phyloP scores from a whole-genome alignment of 2,329 filamentous ascomycete genomes.

The Nemania bipapillata region DNA sequence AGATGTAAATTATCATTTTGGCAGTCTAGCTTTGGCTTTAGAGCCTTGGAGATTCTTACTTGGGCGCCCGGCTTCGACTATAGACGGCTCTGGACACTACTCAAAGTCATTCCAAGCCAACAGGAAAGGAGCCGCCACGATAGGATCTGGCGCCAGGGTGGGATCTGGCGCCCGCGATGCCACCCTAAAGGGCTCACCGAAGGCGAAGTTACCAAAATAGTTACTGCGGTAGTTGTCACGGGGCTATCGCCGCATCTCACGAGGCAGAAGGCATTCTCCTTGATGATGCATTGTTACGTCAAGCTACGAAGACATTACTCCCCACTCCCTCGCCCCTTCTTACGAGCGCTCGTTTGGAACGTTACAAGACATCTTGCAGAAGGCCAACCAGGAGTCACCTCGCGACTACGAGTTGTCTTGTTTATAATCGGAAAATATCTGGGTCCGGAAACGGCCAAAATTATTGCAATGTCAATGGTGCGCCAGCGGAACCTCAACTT shows the following conservation, averaged over 20 bases:
- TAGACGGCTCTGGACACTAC: constrained; percentile 32
- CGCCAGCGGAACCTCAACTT: constrained; percentile 41
- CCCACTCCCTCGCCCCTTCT: constrained; percentile 41
- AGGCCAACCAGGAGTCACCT: constrained; percentile 51
- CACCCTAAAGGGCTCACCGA: neutral
- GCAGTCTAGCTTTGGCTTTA: constrained; percentile 40
- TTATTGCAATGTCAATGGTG: constrained; percentile 36
- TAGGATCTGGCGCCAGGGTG: neutral
- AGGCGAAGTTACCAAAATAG: constrained; percentile 29
- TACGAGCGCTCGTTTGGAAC: constrained; percentile 51
- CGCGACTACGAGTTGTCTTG: constrained; percentile 54
- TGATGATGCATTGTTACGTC: constrained; percentile 50
- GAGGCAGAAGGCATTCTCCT: constrained; percentile 44
- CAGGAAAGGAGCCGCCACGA: too few species aligned
- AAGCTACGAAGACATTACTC: constrained; percentile 46
- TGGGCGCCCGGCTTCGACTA: constrained; percentile 33
- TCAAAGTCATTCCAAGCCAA: constrained; percentile 30
- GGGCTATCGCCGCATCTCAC: constrained; percentile 42
- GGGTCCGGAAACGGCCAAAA: constrained; percentile 45
- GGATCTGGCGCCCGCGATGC: neutral
- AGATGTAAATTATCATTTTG: constrained; percentile 36
- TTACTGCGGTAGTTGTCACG: constrained; percentile 38
- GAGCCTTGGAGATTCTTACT: constrained; percentile 39
- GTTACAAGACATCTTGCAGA: constrained; percentile 53
- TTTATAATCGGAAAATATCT: constrained; percentile 46